These are phyloP conservation scores for Datura wrightii DNA, from an alignment of 257 asterid genomes.

Conservation along the genomic window DNA sequence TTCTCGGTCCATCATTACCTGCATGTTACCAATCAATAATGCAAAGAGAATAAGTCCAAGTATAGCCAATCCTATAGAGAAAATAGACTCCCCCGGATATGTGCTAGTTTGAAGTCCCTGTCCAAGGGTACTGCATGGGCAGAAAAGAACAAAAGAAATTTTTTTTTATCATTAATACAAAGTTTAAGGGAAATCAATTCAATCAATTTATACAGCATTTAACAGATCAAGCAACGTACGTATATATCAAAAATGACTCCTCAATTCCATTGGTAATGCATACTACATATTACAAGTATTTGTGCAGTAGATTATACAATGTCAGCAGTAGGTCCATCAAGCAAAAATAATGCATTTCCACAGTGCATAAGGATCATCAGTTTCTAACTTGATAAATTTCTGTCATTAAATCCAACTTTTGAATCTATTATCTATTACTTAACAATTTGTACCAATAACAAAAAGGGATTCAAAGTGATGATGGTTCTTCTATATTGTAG, in stretches of 20 bases:
- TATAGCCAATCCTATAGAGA: constrained; percentile 95
- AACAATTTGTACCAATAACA: background rate
- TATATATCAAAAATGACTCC: background rate
- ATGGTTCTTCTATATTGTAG: background rate
- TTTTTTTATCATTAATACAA: background rate
- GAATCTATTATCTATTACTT: background rate
- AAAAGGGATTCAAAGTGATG: background rate
- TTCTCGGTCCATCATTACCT: constrained; percentile 54
- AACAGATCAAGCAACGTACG: background rate
- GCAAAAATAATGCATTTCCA: background rate
- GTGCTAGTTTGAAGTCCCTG: constrained; percentile 99
- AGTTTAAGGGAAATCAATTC: background rate
- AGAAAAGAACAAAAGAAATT: constrained; percentile 14
- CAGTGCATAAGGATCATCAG: background rate
- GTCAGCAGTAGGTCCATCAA: background rate
- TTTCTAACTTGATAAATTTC: background rate
- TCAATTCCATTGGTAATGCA: background rate
- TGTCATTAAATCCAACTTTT: constrained; percentile 17
- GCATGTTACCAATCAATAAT: constrained; percentile 97
- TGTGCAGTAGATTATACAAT: background rate
- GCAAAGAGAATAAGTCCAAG: constrained; percentile 97
- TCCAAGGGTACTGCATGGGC: constrained; percentile 83
- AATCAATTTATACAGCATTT: background rate
- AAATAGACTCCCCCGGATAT: constrained; percentile 90
- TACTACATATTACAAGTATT: background rate